Evolutionary conservation across 768 basidiomycete genomes (phyloP).

Genomic region (Tylopilus cervinicoccineus): DNA sequence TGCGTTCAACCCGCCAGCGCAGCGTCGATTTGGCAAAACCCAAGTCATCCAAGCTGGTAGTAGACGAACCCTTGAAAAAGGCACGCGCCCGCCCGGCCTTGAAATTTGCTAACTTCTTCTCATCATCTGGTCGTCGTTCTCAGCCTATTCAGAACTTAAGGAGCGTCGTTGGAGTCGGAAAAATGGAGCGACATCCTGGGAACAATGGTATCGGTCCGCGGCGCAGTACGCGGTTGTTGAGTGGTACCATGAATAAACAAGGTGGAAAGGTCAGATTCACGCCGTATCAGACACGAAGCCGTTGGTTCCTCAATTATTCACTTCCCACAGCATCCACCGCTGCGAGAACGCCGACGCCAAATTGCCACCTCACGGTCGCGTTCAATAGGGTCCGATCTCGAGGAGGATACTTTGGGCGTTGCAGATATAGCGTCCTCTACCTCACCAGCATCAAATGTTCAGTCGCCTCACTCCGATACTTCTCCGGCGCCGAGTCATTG

Average conservation of each 20-base stretch:
- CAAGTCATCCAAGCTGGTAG: constrained; percentile 56
- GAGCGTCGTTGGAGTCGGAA: constrained; percentile 47
- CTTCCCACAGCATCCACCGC: constrained; percentile 29
- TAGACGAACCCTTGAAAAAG: constrained; percentile 81
- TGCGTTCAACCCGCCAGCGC: constrained; percentile 59
- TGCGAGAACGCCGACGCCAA: constrained; percentile 59
- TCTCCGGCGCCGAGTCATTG: constrained; percentile 60
- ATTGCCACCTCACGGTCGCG: constrained; percentile 51
- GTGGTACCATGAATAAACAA: constrained; percentile 51
- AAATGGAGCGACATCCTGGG: constrained; percentile 45
- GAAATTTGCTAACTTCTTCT: constrained; percentile 85
- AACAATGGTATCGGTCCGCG: constrained; percentile 49
- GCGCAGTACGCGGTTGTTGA: constrained; percentile 70
- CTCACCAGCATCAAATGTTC: constrained; percentile 53
- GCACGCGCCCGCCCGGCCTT: constrained; percentile 87
- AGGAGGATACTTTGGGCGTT: constrained; percentile 51
- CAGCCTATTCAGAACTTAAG: constrained; percentile 69
- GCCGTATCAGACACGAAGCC: not conserved
- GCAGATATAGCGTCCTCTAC: constrained; percentile 55
- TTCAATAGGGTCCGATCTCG: constrained; percentile 67
- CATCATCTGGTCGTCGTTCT: constrained; percentile 77
- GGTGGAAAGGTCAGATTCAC: constrained; percentile 48
- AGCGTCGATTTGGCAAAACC: constrained; percentile 47
- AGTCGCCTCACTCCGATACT: constrained; percentile 62
- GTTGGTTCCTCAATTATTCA: constrained; percentile 11